Percentiles rank a stretch among this genome's conserved stretches.
Conservation (phyloP, 345 rosid genomes). For the Noccaea caerulescens region DNA sequence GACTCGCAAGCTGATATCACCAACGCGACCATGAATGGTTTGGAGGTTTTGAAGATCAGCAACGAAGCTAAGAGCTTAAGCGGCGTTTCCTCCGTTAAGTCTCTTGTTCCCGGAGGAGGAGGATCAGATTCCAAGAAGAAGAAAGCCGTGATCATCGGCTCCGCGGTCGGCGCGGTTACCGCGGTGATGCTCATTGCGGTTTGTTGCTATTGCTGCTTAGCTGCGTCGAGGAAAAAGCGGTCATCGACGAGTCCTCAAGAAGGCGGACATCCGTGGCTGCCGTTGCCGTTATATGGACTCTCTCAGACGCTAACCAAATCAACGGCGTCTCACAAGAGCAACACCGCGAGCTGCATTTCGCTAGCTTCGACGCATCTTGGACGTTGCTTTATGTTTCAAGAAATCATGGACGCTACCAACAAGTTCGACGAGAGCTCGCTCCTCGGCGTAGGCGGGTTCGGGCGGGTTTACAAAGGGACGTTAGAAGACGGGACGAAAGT, state of each 20-base stretch:
- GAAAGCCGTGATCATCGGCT: conserved; percentile 55
- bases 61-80: conserved; percentile 74
- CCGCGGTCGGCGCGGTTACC: conserved; percentile 51
- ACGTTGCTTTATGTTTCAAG: conserved; percentile 81
- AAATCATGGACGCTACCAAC: conserved; percentile 90
- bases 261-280: conserved; percentile 75
- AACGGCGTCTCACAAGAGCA: conserved; percentile 85
- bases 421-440: conserved; percentile 85
- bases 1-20: conserved; percentile 59
- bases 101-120: conserved; percentile 51
- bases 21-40: conserved; percentile 78
- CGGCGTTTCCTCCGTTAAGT: conserved; percentile 65
- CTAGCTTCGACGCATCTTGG: conserved; percentile 80
- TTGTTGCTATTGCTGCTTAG: conserved; percentile 63
- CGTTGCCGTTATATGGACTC: conserved; percentile 88
- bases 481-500: conserved; percentile 87
- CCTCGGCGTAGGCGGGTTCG: conserved; percentile 98
- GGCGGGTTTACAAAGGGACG: conserved; percentile 90
- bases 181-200: conserved; percentile 54
- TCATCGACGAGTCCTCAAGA: conserved; percentile 52
- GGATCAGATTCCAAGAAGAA: conserved; percentile 50
- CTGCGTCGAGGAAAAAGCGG: conserved; percentile 41
- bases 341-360: conserved; percentile 85
- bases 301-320: conserved; percentile 88
- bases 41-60: conserved; percentile 92